These are phyloP conservation scores for Mycena capillaripes DNA, from an alignment of 768 basidiomycete species.

Conservation along the genomic window DNA sequence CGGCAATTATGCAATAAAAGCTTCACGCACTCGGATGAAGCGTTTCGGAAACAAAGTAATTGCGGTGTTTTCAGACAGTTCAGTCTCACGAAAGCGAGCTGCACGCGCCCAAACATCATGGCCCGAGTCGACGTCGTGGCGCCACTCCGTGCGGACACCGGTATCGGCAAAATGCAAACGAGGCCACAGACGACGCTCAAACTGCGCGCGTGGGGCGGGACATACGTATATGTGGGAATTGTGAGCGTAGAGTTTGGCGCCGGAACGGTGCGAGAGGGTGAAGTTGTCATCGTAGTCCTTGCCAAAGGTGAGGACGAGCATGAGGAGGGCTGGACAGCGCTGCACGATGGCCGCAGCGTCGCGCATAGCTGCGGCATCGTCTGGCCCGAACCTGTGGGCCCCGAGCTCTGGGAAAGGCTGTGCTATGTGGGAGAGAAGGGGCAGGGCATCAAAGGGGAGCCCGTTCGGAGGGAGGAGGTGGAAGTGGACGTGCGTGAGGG, in stretches of 20 bases:
- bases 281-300: not conserved
- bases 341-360: not conserved
- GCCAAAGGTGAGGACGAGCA: slow-evolving; percentile 7
- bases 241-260: not conserved
- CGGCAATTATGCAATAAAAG: too few species aligned
- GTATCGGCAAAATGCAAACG: too few species aligned
- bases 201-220: not conserved
- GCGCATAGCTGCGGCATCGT: too few species aligned
- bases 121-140: slow-evolving; percentile 1
- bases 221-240: not conserved
- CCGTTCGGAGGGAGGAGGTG: not conserved
- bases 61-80: too few species aligned
- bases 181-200: too few species aligned
- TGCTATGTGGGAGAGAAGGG: not conserved
- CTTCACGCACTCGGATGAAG: too few species aligned
- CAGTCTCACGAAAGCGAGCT: not conserved
- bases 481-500: not conserved
- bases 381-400: too few species aligned
- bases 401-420: too few species aligned
- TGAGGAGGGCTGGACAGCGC: not conserved
- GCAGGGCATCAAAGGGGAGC: not conserved
- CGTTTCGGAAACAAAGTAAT: too few species aligned
- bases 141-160: not conserved
- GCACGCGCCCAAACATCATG: slow-evolving; percentile 5
- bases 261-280: not conserved